phyloP scores from a whole-genome alignment of 257 asterid species.

The Fraxinus quadrangulata region DNA sequence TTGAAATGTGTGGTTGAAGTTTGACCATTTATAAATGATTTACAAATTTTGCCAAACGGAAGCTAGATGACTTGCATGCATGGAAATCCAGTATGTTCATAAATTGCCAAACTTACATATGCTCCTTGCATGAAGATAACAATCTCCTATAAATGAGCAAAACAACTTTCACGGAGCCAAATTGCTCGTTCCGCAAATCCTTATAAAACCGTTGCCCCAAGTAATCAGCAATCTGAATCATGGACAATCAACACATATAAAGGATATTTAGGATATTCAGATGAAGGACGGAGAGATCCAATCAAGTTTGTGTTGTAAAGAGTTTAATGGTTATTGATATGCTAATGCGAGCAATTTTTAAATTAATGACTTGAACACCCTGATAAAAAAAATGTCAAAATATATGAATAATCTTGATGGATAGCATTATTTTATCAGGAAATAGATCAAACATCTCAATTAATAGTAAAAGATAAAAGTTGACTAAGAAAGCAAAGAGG shows the following conservation, averaged over 20 bases:
- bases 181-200: conserved; percentile 45
- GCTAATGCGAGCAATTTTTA: neutral
- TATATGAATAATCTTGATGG: neutral
- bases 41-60: neutral
- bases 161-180: conserved; percentile 50
- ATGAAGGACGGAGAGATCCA: neutral
- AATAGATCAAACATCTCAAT: neutral
- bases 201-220: conserved; percentile 55
- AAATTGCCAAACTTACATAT: conserved; percentile 45
- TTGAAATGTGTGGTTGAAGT: too few relatives aligned
- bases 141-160: conserved; percentile 44
- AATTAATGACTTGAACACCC: neutral
- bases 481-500: neutral
- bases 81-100: neutral
- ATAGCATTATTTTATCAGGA: neutral
- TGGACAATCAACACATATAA: conserved; percentile 10
- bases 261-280: neutral
- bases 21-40: too few relatives aligned
- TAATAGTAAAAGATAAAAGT: neutral
- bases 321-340: neutral
- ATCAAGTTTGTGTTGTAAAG: neutral
- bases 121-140: conserved; percentile 59
- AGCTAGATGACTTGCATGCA: neutral
- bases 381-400: neutral
- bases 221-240: conserved; percentile 45